Evolutionary conservation across 306 rosid genomes (phyloP), one percentile per base, ranked within the genome.

Genomic region (Hippophae gyantsensis): DNA sequence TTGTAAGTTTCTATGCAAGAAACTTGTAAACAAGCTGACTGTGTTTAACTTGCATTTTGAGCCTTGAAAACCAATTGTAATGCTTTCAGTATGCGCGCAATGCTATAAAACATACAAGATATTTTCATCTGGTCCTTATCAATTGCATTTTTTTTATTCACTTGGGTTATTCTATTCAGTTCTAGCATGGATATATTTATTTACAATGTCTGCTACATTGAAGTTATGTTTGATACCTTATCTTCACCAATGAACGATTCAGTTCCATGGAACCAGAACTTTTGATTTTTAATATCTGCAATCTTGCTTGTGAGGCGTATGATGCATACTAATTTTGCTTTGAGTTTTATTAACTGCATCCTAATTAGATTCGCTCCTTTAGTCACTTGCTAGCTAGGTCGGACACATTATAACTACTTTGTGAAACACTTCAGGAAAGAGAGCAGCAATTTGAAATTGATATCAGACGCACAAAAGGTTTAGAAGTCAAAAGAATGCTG

Each of bases 391-490:
- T 48, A 27, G 44, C 43, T 69, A 44, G 11, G 32, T 13, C n/a
- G 9, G 38, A 10, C 6, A 11, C 13, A 18, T 69, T 11, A 60
- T 64, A 12, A 58, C 60, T 42, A 49, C 71, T 14, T 69, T 2
- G 23, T 59, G 9, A 26, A 63, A 69, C 51, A 49, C 80, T 23
- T 5, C 78, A 88, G 99, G 99, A 88, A 72, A 84, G 89, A 61
- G 99, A 92, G 62, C 82, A 84, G 23, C 93, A 88, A 66, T 92
- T 92, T 68, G 99, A 92, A 76, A 76, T 86, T 73, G 96, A 88
- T 61, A 78, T 92, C 61, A 75, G 85, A 78, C 85, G 95, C 51
- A 78, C 70, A 45, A 88, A 84, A 69, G 95, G 96, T 63, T 84
- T 71, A 38, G 96, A 92, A 80, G 89, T 92, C 9, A 92, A 82